phyloP scores from a whole-genome alignment of 2,329 filamentous ascomycete genomes.

The Huntiella bhutanensis region DNA sequence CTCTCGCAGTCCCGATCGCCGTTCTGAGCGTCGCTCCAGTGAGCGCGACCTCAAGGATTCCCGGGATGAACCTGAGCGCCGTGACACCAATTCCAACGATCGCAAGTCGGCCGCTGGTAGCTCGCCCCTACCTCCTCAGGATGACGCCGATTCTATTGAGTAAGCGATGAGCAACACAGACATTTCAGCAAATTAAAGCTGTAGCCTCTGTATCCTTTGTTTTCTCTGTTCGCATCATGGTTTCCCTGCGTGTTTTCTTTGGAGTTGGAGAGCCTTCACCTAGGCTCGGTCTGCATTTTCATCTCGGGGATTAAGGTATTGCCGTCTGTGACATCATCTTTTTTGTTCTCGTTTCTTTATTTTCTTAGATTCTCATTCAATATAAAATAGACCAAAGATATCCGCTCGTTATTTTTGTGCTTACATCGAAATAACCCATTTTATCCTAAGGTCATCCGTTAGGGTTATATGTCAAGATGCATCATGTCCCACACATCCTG shows the following conservation, averaged over 20 bases:
- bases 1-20: constrained; percentile 49
- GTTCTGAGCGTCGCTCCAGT: constrained; percentile 18
- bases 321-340: not conserved
- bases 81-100: constrained; percentile 74
- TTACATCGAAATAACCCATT: no score
- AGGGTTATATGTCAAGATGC: no score
- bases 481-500: no score
- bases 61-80: constrained; percentile 52
- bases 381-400: not conserved
- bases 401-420: no score
- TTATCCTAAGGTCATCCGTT: no score
- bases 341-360: not conserved
- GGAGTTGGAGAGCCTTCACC: constrained; percentile 3
- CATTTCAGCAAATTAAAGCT: not conserved
- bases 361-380: not conserved
- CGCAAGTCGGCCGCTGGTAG: constrained; percentile 59
- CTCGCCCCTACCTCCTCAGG: constrained; percentile 56
- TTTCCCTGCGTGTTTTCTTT: constrained; percentile 3
- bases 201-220: not conserved
- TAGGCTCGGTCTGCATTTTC: not conserved
- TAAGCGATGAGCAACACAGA: constrained; percentile 18
- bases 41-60: constrained; percentile 43
- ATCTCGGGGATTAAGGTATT: no score
- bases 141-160: constrained; percentile 92
- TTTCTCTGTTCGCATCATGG: not conserved